phyloP scores from a whole-genome alignment of 768 basidiomycete genomes.

The Rhizopogon vulgaris region DNA sequence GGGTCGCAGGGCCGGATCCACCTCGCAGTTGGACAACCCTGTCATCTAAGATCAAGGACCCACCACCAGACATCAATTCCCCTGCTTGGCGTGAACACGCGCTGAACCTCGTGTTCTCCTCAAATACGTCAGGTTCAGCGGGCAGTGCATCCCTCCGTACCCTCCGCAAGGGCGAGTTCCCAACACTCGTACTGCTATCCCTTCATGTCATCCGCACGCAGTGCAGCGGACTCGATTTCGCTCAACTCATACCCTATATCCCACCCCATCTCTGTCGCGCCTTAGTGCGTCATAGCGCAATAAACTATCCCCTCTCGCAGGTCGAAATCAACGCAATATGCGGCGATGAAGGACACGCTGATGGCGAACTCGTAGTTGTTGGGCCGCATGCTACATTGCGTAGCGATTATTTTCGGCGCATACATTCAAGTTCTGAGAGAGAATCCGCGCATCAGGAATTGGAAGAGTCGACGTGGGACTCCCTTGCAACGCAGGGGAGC shows the following conservation, averaged over 20 bases:
- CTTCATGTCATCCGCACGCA: conserved; percentile 40
- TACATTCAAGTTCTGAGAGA: background rate
- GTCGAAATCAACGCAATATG: conserved; percentile 46
- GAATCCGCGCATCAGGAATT: background rate
- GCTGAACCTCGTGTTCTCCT: conserved; percentile 44
- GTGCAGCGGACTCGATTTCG: conserved; percentile 38
- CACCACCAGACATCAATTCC: conserved; percentile 18
- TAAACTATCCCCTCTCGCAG: conserved; percentile 49
- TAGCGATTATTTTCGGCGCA: conserved; percentile 34
- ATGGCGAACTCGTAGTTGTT: conserved; percentile 61
- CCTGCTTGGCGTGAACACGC: conserved; percentile 48
- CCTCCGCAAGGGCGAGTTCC: conserved; percentile 23
- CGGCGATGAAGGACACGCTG: conserved; percentile 44
- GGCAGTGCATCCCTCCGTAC: conserved; percentile 2
- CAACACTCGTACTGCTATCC: conserved; percentile 53
- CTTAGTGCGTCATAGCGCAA: conserved; percentile 52
- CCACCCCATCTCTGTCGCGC: conserved; percentile 54
- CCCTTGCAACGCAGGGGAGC: conserved; percentile 16
- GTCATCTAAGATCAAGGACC: background rate
- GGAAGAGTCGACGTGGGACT: conserved; percentile 35
- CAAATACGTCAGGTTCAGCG: background rate
- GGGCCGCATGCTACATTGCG: conserved; percentile 44
- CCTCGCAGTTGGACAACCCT: conserved; percentile 52
- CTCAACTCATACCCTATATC: conserved; percentile 43
- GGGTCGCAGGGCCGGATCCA: conserved; percentile 41